Base-by-base conservation (phyloP, 805 yeast species). In the Zygosaccharomyces kombuchaensis region DNA sequence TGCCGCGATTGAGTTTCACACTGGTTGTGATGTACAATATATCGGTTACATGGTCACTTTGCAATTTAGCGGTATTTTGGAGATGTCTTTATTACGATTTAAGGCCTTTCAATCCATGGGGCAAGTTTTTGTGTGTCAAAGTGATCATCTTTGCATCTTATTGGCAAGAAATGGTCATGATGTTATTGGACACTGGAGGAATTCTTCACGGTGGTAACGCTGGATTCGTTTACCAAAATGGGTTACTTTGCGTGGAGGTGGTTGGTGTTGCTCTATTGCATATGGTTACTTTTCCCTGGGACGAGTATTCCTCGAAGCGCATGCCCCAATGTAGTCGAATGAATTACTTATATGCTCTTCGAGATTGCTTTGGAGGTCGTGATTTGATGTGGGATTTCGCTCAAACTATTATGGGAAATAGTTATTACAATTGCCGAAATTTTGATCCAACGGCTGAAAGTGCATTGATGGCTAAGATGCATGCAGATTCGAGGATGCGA, bases 111-210 rank as follows among this genome's bases (percentile, higher is more conserved):
- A 77, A 87, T 44, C 98, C 98, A 2, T 81, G 93, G 77, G 89
- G 95, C 9, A 90, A 90, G 67, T 93, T 93, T 63, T 63, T 93
- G 32, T 89, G 97, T 68, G 96, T 93, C 38, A 93, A 93, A 60
- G 74, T 89, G 52, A 88, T 93, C 44, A 90, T 93, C 40, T 93
- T 93, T 73, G 98, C 96, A 19, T 86, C 96, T n/a, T 93, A 89
- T 63, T 93, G 99, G 99, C 99, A 93, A 62, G 88, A 95, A 0
- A 68, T 84, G 7, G 52, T 81, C 1, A 67, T 86, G 36, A 78
- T 80, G 4, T 58, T 79, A 1, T 57, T 84, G 36, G 69, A 75
- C 66, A 69, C 74, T 59, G 54, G 74, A 56, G 75, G 81, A 44
- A 40, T 71, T 35, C 53, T 78, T 50, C 47, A 63, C 34, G 55